Evolutionary conservation across 1,139 yeast species (phyloP), one percentile per base, ranked within the genome.

Genomic region (Suhomyces panamericanus): DNA sequence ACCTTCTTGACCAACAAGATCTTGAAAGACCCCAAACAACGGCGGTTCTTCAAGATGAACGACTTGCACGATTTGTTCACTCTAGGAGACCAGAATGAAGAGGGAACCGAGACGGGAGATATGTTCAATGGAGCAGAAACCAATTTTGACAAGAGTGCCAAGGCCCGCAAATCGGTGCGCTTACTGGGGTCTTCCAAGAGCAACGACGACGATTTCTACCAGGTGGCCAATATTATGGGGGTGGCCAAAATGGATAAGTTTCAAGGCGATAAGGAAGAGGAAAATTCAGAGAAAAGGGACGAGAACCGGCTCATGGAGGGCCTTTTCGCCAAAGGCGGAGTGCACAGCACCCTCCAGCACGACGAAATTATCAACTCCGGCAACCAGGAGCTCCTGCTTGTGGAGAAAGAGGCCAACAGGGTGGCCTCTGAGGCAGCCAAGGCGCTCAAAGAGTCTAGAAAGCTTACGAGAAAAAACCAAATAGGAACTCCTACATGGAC

Each of bases 401-500:
- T 87, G 28, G 89, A 87, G 44, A 71, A 76, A 37, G 97, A 93
- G 59, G 98, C 98, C 0, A 69, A 77, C 16, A 70, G 81, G 47
- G 77, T 88, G 20, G 98, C 98, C 0, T 74, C 73, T 32, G 83
- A 82, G 29, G 97, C 98, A 0, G 83, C 91, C 0, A 75, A 75
- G 16, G 90, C 91, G 0, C 67, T 93, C 47, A 74, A 81, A 46
- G 77, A 78, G 48, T 88, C 96, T 0, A 67, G 96, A 40, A 77
- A 70, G 46, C 67, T 71, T 26, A 80, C 96, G 0, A 74, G 88
- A 42, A 76, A 73, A 49, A 81, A 81, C 20, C 79, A 78, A 29
- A 73, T 90, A 26, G 96, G 96, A 4, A 83, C 87, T 0, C 98
- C 97, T 0, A 93, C 99, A 0, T 93, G 97, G 96, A 93, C 99